Base-by-base conservation (phyloP, 306 rosid species). In the Acacia crassicarpa region DNA sequence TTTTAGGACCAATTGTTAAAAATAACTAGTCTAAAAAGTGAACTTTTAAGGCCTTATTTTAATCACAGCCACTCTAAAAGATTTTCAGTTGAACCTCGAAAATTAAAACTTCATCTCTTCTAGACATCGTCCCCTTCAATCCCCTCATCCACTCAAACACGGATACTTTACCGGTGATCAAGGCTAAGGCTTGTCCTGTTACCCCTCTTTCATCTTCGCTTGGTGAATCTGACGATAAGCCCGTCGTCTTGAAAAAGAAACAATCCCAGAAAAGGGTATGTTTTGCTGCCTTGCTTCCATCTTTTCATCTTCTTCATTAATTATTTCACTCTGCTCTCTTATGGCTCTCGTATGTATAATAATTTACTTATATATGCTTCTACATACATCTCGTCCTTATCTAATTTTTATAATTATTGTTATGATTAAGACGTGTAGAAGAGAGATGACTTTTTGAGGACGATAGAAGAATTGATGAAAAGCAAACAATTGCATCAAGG, bases 161-260 rank as follows among this genome's bases (percentile, higher is more conserved):
- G 14, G 81, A 44, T 11, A 35, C 30, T 44, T 6, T 70, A 22
- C 66, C 80, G 72, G 30, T 20, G 76, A 78, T 23, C 49, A 85
- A 90, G 80, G 58, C 46, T n/a, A 61, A 86, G 68, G 74, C 89
- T 82, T 86, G 85, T 53, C 92, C 89, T 6, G 85, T 81, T 0
- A 91, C 97, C 22, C 94, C 94, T 74, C 84, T 88, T 40, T 83
- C 87, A 2, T 89, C 83, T 79, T 80, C 85, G 14, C 89, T 85
- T 2, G 74, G 89, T 61, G 94, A 90, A 75, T 88, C 93, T 19
- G 94, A 91, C 15, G 88, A 90, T 19, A 89, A 79, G 68, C 80
- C 74, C 20, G 61, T 82, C 23, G 65, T 38, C 46, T 12, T 27
- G 56, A 84, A 40, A 35, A 81, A 70, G 59, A 89, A 78, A 70